Evolutionary conservation across 345 rosid species (phyloP), one percentile per base, ranked within the genome.

Genomic region (Firmiana major): DNA sequence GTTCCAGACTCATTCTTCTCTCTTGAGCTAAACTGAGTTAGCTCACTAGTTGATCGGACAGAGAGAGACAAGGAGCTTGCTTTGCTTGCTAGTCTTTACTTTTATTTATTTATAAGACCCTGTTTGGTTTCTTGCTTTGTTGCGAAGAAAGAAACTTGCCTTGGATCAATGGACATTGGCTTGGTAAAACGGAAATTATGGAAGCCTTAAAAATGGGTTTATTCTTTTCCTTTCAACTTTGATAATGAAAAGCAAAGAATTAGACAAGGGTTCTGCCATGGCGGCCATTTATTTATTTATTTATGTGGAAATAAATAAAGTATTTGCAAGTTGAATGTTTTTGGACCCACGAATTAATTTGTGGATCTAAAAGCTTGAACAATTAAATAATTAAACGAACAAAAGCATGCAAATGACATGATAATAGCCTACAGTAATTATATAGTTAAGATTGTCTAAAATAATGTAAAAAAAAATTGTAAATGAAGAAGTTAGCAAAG

Each of bases 1-100:
- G 91, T 80, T 92, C 98, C 75, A 89, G 93, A 85, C 90, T 84
- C 99, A 93, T 93, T 80, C 58, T 54, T 64, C 5, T 26, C 57
- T 59, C 3, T 53, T 10, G n/a, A 48, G 74, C 42, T 70, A 31
- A 70, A 65, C 75, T 67, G 81, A 80, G 68, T 77, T 67, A 34
- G 62, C 60, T 34, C 46, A 34, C 77, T 53, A 71, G 80, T 57
- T 38, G 11, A 0, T 73, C 11, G 57, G 70, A 70, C 28, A 73
- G 49, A 79, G 63, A 62, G 45, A 72, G 77, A 73, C 63, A 78
- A 38, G 73, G 43, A 59, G 60, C 24, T 63, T 63, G 73, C 62
- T 76, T 76, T 63, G 11, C 42, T 65, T 36, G 55, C 1, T 51
- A 21, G 7, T 57, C 5, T 21, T 9, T 43, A 12, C 9, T 24